Base-by-base conservation (phyloP, 805 yeast genomes). In the Monosporozyma solicola region DNA sequence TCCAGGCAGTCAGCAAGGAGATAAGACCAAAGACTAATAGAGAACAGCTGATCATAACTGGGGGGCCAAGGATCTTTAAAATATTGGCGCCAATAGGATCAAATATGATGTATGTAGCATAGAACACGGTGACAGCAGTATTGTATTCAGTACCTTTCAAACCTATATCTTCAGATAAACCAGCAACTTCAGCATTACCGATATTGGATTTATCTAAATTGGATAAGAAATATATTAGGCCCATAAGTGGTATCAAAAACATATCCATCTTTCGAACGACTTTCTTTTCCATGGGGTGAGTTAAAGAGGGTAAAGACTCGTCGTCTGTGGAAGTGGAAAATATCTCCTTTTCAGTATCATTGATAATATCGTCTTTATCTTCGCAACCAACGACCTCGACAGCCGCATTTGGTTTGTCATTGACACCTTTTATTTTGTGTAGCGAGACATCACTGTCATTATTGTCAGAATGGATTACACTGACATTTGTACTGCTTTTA, bases 141-240 rank as follows among this genome's bases (percentile, higher is more conserved):
- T 75, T 72, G 58, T 70, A 77, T 56, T 78, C 74, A 24, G 61
- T 64, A 0, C 70, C 71, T 1, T 64, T 59, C 27, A 78, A 61
- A 7, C 70, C 67, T 20, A 78, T 53, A 51, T 72, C 76, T 29
- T 68, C 67, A 0, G 71, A 63, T 55, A 80, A 57, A 3, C 85
- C 84, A 13, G 81, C 83, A 2, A 77, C 71, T 44, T 72, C 72
- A 9, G 84, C 84, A 60, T 80, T 80, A 58, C 84, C 84, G 51
- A 80, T 78, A 60, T 80, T 80, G 13, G 82, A 76, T 54, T 79
- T 72, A 63, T 80, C 85, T 53, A 80, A 65, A 48, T 73, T 71
- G 3, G 80, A 74, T 47, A 75, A 66, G 53, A 78, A 72, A 60
- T 77, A 78, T 45, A 74, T 63, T 22, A 72, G 53, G 8, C 74